Evolutionary conservation across 305 asterid species (phyloP).

Genomic region (Andrographis paniculata): DNA sequence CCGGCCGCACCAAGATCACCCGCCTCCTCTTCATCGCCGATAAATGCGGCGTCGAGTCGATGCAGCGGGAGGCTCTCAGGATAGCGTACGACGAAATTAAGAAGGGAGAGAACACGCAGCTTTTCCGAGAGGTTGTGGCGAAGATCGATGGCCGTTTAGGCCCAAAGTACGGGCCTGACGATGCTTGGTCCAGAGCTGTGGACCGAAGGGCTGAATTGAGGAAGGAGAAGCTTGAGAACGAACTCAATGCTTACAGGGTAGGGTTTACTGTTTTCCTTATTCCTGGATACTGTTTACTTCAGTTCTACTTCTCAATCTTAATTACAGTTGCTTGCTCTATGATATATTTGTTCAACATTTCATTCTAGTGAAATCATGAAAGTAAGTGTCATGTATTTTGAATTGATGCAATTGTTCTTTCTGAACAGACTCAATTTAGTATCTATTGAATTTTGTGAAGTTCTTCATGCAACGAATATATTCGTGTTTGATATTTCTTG

Average conservation of each 20-base stretch:
- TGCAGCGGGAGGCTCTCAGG: conserved; percentile 79
- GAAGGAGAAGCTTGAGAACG: conserved; percentile 90
- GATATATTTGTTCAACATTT: no score
- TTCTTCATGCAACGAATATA: no score
- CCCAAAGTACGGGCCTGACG: conserved; percentile 49
- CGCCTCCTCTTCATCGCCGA: conserved; percentile 76
- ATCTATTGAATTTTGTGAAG: no score
- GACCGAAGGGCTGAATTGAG: conserved; percentile 71
- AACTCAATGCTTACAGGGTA: conserved; percentile 91
- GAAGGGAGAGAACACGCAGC: conserved; percentile 85
- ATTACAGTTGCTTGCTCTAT: no score
- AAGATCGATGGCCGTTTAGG: conserved; percentile 79
- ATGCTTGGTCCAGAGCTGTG: conserved; percentile 66
- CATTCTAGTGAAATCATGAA: no score
- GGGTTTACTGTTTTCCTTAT: no score
- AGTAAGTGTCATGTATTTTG: no score
- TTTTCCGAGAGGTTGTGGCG: conserved; percentile 64
- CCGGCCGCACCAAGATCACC: conserved; percentile 78
- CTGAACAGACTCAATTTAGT: no score
- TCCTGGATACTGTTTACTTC: no score
- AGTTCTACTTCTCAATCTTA: no score
- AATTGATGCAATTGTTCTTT: no score
- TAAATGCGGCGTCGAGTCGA: conserved; percentile 47
- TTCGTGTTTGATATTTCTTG: no score
- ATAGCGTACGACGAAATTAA: conserved; percentile 95